These are phyloP conservation scores for Gigaspora rosea DNA, from an alignment of 192 early-diverging fungal genomes.

Conservation along the genomic window DNA sequence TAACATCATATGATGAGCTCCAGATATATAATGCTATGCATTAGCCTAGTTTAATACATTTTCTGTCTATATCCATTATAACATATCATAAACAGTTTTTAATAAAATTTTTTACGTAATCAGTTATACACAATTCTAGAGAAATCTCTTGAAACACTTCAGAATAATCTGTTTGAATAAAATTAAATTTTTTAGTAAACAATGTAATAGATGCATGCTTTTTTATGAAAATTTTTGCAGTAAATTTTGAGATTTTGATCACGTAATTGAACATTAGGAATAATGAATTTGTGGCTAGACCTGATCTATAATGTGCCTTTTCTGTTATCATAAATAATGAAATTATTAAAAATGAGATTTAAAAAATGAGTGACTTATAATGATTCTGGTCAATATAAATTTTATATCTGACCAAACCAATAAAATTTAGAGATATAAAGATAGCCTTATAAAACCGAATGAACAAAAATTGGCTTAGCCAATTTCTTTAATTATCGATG, in stretches of 20 bases:
- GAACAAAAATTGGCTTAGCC: not conserved
- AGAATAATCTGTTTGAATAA: slow-evolving; percentile 50
- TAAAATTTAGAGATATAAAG: no score
- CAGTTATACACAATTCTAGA: slow-evolving; percentile 43
- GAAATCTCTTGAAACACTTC: slow-evolving; percentile 72
- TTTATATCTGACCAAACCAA: no score
- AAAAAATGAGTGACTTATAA: no score
- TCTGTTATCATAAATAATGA: not conserved
- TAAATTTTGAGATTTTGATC: slow-evolving; percentile 50
- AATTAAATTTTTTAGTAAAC: slow-evolving; percentile 62
- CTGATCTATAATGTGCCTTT: not conserved
- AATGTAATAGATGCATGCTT: slow-evolving; percentile 63
- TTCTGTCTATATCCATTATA: no score
- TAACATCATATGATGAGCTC: no score
- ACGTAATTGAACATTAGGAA: slow-evolving; percentile 17
- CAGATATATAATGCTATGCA: no score
- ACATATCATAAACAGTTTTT: not conserved
- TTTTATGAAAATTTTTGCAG: slow-evolving; percentile 64
- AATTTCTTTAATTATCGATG: no score
- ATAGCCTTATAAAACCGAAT: no score
- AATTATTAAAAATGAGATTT: not conserved
- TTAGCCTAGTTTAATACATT: no score
- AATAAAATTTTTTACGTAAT: not conserved
- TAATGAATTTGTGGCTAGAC: not conserved
- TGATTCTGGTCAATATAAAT: no score